Evolutionary conservation across 2,329 filamentous ascomycete genomes (phyloP).

Genomic region (Aureobasidium melanogenum): DNA sequence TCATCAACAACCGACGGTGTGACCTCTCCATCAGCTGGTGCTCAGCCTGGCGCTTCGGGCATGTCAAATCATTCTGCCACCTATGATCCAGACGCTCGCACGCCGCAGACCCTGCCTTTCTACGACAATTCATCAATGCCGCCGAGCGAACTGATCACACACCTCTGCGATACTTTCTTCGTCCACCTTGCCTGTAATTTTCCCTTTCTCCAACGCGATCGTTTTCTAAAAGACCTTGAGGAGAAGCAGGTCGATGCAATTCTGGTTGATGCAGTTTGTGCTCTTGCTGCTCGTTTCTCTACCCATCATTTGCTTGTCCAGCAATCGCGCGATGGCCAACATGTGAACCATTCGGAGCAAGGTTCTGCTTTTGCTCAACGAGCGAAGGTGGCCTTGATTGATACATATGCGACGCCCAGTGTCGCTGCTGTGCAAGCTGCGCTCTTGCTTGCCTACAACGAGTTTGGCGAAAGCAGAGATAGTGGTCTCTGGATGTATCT

Average conservation of each 20-base stretch:
- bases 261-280: constrained; percentile 77
- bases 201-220: constrained; percentile 65
- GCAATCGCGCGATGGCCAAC: constrained; percentile 41
- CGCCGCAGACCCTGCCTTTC: constrained; percentile 46
- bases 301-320: constrained; percentile 44
- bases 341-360: constrained; percentile 49
- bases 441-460: constrained; percentile 75
- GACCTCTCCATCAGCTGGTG: neutral
- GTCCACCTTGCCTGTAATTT: constrained; percentile 75
- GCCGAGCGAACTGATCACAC: constrained; percentile 65
- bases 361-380: constrained; percentile 72
- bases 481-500: constrained; percentile 92
- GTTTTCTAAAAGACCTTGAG: constrained; percentile 65
- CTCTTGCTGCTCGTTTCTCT: constrained; percentile 73
- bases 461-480: constrained; percentile 81
- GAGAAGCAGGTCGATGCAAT: constrained; percentile 78
- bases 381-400: constrained; percentile 72
- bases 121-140: constrained; percentile 69
- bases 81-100: constrained; percentile 26
- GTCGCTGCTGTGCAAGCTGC: constrained; percentile 79
- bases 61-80: constrained; percentile 18
- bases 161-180: constrained; percentile 75
- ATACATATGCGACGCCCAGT: constrained; percentile 73
- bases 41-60: constrained; percentile 12
- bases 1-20: constrained; percentile 26